These are phyloP conservation scores for Sporothrix phasma DNA, from an alignment of 2,329 filamentous ascomycete species.

Conservation along the genomic window DNA sequence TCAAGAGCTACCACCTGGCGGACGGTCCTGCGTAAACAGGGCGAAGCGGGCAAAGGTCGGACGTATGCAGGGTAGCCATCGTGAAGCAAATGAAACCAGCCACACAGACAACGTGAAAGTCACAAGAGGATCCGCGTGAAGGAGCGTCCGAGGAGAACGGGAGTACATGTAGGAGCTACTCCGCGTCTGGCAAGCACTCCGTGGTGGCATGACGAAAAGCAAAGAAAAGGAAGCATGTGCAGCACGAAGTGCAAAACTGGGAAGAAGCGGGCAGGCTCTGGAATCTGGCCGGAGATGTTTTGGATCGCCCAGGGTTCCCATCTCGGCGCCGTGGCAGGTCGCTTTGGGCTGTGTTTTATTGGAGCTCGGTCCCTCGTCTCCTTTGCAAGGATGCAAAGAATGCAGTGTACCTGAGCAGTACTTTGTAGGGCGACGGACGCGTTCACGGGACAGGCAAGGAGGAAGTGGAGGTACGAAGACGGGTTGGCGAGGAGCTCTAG, in stretches of 20 bases:
- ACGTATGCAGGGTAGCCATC: neutral
- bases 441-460: neutral
- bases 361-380: neutral
- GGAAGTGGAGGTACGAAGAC: neutral
- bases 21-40: conserved; percentile 43
- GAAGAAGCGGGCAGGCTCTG: neutral
- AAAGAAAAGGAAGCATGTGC: neutral
- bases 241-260: neutral
- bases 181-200: neutral
- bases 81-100: neutral
- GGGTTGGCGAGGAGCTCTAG: neutral
- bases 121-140: neutral
- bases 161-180: neutral
- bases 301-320: neutral
- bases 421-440: neutral
- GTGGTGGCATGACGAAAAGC: neutral
- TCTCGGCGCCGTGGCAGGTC: neutral
- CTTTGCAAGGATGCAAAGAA: neutral
- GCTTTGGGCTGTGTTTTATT: neutral
- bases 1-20: conserved; percentile 94
- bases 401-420: conserved; percentile 32
- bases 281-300: neutral
- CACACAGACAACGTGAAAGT: neutral
- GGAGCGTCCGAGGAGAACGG: neutral
- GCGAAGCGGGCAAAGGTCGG: neutral